Conservation (phyloP, 192 early-diverging fungal genomes). For the Dissophora globulifera region DNA sequence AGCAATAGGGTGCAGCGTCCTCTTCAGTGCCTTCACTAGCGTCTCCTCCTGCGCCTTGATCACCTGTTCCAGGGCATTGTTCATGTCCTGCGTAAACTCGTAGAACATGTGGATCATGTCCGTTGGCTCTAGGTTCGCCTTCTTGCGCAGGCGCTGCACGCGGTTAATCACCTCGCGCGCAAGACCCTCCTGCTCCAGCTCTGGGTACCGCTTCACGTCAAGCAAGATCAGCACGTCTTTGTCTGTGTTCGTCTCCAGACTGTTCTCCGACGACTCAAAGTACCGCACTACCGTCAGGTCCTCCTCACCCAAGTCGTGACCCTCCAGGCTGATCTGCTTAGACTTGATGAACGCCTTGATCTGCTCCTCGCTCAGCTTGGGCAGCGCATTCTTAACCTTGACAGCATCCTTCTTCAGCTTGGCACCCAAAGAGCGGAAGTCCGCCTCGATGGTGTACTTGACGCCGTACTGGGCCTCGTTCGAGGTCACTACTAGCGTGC, state of each 20-base stretch:
- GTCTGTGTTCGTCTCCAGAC: constrained; percentile 82
- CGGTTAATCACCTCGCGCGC: constrained; percentile 98
- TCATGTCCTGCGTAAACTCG: constrained; percentile 76
- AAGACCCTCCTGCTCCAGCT: constrained; percentile 87
- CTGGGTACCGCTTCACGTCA: constrained; percentile 83
- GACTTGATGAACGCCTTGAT: constrained; percentile 84
- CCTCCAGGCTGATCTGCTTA: constrained; percentile 78
- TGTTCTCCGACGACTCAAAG: constrained; percentile 77
- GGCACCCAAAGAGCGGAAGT: constrained; percentile 87
- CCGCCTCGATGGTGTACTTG: constrained; percentile 92
- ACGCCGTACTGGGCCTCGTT: constrained; percentile 94
- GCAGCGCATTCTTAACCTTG: constrained; percentile 88
- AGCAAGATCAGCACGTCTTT: constrained; percentile 89
- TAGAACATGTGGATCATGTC: constrained; percentile 91
- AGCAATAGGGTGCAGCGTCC: constrained; percentile 59
- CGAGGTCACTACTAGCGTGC: constrained; percentile 84
- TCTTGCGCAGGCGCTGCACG: constrained; percentile 95
- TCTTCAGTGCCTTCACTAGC: constrained; percentile 80
- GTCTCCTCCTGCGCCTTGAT: constrained; percentile 78
- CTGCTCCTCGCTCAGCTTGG: constrained; percentile 74
- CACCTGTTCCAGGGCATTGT: constrained; percentile 73
- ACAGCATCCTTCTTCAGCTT: constrained; percentile 91
- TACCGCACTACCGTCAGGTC: constrained; percentile 89
- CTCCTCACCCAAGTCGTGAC: constrained; percentile 80
- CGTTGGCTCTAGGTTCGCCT: constrained; percentile 88